Conservation (phyloP, 345 rosid species). For the Murraya koenigii region DNA sequence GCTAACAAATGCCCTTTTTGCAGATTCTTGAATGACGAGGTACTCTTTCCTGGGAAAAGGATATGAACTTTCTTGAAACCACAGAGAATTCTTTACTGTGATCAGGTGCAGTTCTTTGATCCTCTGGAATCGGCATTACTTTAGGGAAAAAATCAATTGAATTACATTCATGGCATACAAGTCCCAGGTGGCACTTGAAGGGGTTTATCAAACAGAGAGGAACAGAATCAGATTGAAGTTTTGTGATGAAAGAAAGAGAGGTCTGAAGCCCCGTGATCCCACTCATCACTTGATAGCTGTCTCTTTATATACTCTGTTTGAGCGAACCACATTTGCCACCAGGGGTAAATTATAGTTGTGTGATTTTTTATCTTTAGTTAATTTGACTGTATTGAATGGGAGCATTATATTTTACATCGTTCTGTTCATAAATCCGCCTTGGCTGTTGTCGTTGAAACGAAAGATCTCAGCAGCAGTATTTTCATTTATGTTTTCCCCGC, state of each 20-base stretch:
- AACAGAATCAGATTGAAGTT: neutral
- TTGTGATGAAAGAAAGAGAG: neutral
- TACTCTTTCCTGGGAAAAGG: slow-evolving; percentile 10
- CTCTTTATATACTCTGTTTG: neutral
- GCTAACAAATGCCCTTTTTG: neutral
- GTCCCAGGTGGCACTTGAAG: slow-evolving; percentile 6
- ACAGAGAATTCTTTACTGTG: neutral
- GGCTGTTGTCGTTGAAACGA: neutral
- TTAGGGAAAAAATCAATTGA: slow-evolving; percentile 7
- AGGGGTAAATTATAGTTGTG: neutral
- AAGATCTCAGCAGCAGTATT: neutral
- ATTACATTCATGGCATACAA: slow-evolving; percentile 11
- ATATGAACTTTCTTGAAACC: neutral
- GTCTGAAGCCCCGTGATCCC: neutral
- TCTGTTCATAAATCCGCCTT: neutral
- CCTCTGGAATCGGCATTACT: neutral
- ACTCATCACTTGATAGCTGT: neutral
- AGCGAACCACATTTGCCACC: neutral
- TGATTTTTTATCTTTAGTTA: slow-evolving; percentile 1
- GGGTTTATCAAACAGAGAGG: neutral
- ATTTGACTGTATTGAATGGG: neutral
- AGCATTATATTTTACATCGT: neutral
- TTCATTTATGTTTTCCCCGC: neutral
- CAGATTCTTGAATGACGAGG: slow-evolving; percentile 14
- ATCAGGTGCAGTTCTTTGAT: neutral